Base-by-base conservation (phyloP, 2,329 filamentous ascomycete species). In the Exophiala viscosa region DNA sequence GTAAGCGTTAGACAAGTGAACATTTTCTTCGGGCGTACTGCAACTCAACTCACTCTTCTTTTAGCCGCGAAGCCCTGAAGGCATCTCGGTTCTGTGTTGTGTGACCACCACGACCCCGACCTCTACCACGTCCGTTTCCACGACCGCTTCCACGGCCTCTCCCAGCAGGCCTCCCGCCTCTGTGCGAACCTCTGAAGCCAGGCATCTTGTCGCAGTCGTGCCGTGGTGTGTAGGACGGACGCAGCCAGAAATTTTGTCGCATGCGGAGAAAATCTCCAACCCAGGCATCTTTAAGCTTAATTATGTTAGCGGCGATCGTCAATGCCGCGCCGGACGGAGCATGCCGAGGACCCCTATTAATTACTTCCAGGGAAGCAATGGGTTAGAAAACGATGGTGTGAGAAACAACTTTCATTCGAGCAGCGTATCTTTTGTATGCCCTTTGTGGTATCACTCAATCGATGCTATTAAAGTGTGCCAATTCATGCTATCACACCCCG, bases 41-140 rank as follows among this genome's bases (percentile, higher is more conserved):
- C 14, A 48, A 61, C 70, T 64, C 52, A 73, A 73, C 71, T 68
- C 66, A n/a, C 48, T 66, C 59, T 35, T 73, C 69, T 32, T 67
- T 67, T 23, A 73, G 55, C 52, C 71, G 66, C 33, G 71, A 73
- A 5, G 67, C 62, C 52, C 66, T 57, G 53, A 73, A 74, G 35
- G 54, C 60, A 54, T 63, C 60, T 56, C 60, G 62, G 58, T 65
- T 58, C 62, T 57, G 28, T 34, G 45, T 18, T 20, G 41, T 18
- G 54, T 52, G 46, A 17, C 54, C 57, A 31, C 64, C 59, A 31
- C n/a, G n/a, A n/a, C 65, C 59, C 15, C 67, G 65, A 59, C 68
- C 64, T 48, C 65, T 55, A 33, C 66, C 62, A 49, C 62, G 62
- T 18, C 68, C 62, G 5, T 7, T 28, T 7, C 64, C 59, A 28